Evolutionary conservation across 2,329 filamentous ascomycete species (phyloP).

Genomic region (Leptosphaerulina australis): DNA sequence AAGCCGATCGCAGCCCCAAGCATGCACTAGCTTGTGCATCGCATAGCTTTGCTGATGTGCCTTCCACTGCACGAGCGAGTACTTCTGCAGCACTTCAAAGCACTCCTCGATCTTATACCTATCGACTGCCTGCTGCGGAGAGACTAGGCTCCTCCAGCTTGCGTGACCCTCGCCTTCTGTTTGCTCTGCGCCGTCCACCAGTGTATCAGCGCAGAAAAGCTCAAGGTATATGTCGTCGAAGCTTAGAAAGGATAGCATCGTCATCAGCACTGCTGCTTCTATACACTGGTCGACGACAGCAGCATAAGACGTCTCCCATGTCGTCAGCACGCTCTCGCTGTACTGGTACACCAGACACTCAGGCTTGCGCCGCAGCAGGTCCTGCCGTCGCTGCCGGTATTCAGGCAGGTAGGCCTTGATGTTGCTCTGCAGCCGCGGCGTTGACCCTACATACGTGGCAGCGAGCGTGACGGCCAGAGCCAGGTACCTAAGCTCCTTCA

Average conservation of each 20-base stretch:
- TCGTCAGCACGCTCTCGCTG: slow-evolving; percentile 31
- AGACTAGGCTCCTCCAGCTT: slow-evolving; percentile 4
- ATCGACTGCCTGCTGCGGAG: slow-evolving; percentile 1
- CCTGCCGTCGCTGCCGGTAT: slow-evolving; percentile 20
- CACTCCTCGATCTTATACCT: slow-evolving; percentile 17
- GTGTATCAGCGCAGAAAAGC: slow-evolving; percentile 9
- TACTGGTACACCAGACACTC: slow-evolving; percentile 25
- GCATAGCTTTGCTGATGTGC: slow-evolving; percentile 24
- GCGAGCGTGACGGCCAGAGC: no score
- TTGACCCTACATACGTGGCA: slow-evolving; percentile 11
- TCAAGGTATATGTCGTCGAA: slow-evolving; percentile 20
- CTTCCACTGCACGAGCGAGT: slow-evolving; percentile 25
- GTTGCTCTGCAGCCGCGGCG: slow-evolving; percentile 23
- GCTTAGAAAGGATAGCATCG: slow-evolving; percentile 8
- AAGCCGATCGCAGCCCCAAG: slow-evolving; percentile 24
- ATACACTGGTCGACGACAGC: slow-evolving; percentile 18
- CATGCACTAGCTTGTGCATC: slow-evolving; percentile 33
- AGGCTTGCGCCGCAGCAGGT: slow-evolving; percentile 23
- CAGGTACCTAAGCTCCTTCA: no score
- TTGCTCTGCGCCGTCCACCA: background rate
- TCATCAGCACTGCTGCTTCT: slow-evolving; percentile 23
- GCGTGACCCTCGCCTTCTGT: background rate
- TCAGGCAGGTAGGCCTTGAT: slow-evolving; percentile 22
- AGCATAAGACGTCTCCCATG: slow-evolving; percentile 28
- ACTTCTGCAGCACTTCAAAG: slow-evolving; percentile 16